Conservation (phyloP, 1,139 yeast genomes). For the Candida mesenterica region DNA sequence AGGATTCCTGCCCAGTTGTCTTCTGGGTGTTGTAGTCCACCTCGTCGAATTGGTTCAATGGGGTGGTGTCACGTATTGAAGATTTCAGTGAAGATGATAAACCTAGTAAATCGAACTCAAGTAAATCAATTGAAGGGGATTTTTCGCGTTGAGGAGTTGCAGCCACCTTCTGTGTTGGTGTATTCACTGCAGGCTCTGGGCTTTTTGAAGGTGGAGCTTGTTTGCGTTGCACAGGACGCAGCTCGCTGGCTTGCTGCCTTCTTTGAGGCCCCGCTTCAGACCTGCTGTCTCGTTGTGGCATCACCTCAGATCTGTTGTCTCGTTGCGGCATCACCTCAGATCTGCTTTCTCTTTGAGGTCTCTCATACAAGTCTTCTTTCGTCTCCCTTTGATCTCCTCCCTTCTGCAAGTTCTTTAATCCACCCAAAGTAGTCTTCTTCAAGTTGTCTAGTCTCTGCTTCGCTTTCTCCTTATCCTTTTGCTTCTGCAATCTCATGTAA, state of each 20-base stretch:
- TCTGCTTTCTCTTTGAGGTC: too few species aligned
- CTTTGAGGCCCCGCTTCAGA: conserved; percentile 1
- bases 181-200: too few species aligned
- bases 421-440: conserved; percentile 2
- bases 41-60: conserved; percentile 42
- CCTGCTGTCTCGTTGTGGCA: neutral
- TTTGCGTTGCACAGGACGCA: too few species aligned
- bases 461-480: conserved; percentile 37
- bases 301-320: too few species aligned
- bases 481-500: conserved; percentile 39
- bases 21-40: conserved; percentile 59
- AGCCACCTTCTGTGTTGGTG: too few species aligned
- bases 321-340: too few species aligned
- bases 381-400: neutral
- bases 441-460: conserved; percentile 6
- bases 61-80: conserved; percentile 14
- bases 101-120: conserved; percentile 15
- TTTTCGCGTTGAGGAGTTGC: conserved; percentile 2
- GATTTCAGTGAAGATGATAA: conserved; percentile 9
- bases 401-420: conserved; percentile 6
- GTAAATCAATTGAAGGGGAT: too few species aligned
- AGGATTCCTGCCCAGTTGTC: conserved; percentile 59
- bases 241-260: conserved; percentile 19
- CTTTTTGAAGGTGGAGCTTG: too few species aligned
- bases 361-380: neutral